phyloP scores from a whole-genome alignment of 2,329 filamentous ascomycete genomes.

The Arthrobotrys iridis region DNA sequence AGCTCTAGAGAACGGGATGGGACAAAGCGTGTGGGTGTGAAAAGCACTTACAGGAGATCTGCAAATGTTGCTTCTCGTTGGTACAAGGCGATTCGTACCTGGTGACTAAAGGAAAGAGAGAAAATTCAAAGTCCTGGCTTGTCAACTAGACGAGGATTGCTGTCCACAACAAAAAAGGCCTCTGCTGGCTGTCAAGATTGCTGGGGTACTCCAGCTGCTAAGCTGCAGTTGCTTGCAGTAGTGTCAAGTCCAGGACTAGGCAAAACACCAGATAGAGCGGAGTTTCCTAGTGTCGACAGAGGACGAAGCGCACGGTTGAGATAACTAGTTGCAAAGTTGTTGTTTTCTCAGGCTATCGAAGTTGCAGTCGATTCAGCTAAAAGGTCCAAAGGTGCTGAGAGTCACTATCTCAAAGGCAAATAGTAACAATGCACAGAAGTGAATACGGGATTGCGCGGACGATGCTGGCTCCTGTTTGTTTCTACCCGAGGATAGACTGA shows the following conservation, averaged over 20 bases:
- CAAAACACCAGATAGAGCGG: constrained; percentile 47
- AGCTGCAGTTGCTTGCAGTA: constrained; percentile 51
- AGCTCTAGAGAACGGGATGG: constrained; percentile 34
- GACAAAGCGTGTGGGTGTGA: constrained; percentile 20
- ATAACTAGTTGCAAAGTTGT: constrained; percentile 13
- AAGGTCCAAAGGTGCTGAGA: constrained; percentile 4
- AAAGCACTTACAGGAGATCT: constrained; percentile 53
- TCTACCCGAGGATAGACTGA: constrained; percentile 43
- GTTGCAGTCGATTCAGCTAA: constrained; percentile 10
- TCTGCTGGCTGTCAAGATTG: constrained; percentile 42
- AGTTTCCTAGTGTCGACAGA: constrained; percentile 41
- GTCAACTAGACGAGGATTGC: constrained; percentile 36
- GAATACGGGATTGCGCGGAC: constrained; percentile 19
- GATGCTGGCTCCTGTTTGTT: not conserved
- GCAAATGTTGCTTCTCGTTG: constrained; percentile 35
- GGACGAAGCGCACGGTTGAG: constrained; percentile 35
- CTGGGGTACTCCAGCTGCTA: constrained; percentile 39
- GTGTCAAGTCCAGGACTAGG: constrained; percentile 41
- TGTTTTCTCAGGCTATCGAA: constrained; percentile 1
- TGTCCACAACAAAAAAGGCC: constrained; percentile 45
- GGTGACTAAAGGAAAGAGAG: constrained; percentile 47
- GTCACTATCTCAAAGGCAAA: constrained; percentile 24
- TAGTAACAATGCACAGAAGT: not conserved
- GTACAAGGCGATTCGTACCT: constrained; percentile 50
- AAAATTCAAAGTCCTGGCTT: constrained; percentile 46